A percentile compares a stretch with the other conserved stretches of the same genome.
These are phyloP conservation scores for Tylopilus sp. DNA, from an alignment of 768 basidiomycete genomes.

Conservation along the genomic window DNA sequence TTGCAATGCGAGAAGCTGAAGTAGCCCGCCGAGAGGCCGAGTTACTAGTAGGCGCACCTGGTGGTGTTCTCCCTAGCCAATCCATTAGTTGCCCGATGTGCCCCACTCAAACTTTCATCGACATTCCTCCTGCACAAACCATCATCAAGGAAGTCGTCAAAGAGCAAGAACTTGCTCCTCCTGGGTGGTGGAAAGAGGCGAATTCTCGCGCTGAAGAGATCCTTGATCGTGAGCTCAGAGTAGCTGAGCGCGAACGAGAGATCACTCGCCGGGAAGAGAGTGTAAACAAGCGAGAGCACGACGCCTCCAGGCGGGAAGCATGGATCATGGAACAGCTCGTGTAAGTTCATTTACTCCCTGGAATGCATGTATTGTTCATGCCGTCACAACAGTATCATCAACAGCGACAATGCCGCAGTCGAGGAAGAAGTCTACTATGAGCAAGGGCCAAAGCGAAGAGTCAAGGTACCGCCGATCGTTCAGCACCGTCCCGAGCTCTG, in stretches of 20 bases:
- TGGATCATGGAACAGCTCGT: conserved; percentile 95
- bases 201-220: conserved; percentile 75
- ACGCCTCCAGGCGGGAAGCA: conserved; percentile 78
- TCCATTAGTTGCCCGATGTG: conserved; percentile 58
- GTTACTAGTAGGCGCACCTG: conserved; percentile 76
- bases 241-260: conserved; percentile 82
- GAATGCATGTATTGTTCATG: conserved; percentile 2
- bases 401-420: conserved; percentile 62
- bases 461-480: conserved; percentile 85
- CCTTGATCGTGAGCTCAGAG: conserved; percentile 80
- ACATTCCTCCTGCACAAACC: conserved; percentile 66
- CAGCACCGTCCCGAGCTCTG: conserved; percentile 90
- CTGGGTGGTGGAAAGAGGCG: conserved; percentile 73
- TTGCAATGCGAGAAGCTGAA: conserved; percentile 82
- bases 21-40: conserved; percentile 89
- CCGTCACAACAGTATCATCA: conserved; percentile 50
- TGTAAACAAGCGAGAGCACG: conserved; percentile 82
- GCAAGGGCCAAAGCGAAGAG: conserved; percentile 67
- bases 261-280: conserved; percentile 83
- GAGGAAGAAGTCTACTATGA: conserved; percentile 85
- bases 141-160: conserved; percentile 87
- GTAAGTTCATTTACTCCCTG: conserved; percentile 41
- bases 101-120: conserved; percentile 47
- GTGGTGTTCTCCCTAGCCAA: conserved; percentile 63
- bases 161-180: conserved; percentile 73